Conservation (phyloP, 345 rosid genomes). For the Salix suchowensis region DNA sequence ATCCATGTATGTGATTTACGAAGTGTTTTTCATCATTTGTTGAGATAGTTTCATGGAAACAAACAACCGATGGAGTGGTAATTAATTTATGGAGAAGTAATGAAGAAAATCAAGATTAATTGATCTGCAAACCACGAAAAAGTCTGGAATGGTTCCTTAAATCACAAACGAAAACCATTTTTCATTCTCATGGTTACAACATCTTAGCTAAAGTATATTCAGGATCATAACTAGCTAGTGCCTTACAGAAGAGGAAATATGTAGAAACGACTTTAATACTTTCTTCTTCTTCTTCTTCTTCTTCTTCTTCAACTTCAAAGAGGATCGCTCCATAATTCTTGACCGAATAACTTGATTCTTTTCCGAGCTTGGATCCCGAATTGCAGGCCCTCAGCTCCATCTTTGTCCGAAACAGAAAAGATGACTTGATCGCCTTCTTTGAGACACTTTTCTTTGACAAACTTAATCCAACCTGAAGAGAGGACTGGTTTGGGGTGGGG, state of each 20-base stretch:
- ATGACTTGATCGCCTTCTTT: not conserved
- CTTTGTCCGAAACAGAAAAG: not conserved
- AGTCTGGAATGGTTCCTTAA: not conserved
- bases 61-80: not conserved
- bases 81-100: too few relatives aligned
- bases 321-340: not conserved
- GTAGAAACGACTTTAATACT: too few relatives aligned
- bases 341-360: not conserved
- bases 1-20: not conserved
- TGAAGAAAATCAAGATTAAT: not conserved
- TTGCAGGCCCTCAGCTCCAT: too few relatives aligned
- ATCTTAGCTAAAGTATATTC: not conserved
- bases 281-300: not conserved
- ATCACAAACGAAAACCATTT: not conserved
- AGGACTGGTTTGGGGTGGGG: not conserved
- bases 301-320: not conserved
- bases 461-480: not conserved
- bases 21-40: not conserved
- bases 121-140: not conserved
- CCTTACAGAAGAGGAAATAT: too few relatives aligned
- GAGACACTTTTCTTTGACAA: not conserved
- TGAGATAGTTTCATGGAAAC: not conserved
- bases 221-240: not conserved
- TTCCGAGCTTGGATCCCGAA: not conserved
- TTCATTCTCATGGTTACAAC: not conserved